A percentile compares a stretch with the other conserved stretches of the same genome.
phyloP scores from a whole-genome alignment of 495 filamentous ascomycete genomes.

The Penicillium silybi region DNA sequence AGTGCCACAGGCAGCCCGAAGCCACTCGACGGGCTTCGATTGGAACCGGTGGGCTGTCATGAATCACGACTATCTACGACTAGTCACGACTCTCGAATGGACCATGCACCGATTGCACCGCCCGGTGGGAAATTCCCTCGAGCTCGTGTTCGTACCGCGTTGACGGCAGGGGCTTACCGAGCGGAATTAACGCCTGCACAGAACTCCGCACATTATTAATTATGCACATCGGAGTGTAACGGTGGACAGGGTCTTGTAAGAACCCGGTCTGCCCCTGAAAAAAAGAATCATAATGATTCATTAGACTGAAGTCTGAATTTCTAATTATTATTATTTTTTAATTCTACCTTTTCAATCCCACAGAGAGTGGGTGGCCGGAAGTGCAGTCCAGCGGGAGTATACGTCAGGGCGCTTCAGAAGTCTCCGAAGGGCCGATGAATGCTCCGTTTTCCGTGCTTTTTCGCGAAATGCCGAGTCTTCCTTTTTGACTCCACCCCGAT shows the following conservation, averaged over 20 bases:
- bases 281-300: background rate
- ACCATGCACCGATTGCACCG: too few relatives aligned
- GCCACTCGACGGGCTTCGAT: background rate
- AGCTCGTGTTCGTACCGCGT: background rate
- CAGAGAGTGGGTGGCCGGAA: conserved; percentile 10
- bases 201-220: conserved; percentile 5
- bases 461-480: conserved; percentile 24
- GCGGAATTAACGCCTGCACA: background rate
- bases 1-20: background rate
- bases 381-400: conserved; percentile 21
- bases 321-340: background rate
- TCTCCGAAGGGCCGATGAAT: conserved; percentile 22
- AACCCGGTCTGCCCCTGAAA: background rate
- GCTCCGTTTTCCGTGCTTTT: conserved; percentile 19
- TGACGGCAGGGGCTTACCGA: conserved; percentile 18
- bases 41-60: background rate
- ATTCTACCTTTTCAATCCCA: too few relatives aligned
- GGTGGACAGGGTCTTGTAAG: too few relatives aligned
- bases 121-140: too few relatives aligned
- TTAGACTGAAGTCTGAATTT: background rate
- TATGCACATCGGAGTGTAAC: background rate
- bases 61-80: background rate
- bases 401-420: conserved; percentile 17
- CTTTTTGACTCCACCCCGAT: conserved; percentile 6
- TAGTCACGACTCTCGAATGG: background rate